A percentile compares a stretch with the other conserved stretches of the same genome.
Conservation (phyloP, 2,329 filamentous ascomycete genomes). For the Nemania sp. region DNA sequence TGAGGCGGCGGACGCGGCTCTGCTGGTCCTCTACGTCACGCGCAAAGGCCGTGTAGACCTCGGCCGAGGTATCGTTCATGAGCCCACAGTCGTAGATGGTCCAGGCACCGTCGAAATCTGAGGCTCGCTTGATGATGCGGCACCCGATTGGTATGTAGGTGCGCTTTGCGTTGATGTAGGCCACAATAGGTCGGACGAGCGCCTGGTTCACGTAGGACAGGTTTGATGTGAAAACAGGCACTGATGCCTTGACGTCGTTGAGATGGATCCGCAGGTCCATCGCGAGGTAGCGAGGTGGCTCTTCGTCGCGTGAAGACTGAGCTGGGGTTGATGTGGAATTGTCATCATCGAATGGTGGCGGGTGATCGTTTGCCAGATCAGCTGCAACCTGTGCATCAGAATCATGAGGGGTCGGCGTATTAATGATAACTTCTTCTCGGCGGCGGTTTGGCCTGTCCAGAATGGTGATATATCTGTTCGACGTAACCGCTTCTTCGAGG, state of each 20-base stretch:
- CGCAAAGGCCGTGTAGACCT: slow-evolving; percentile 94
- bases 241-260: slow-evolving; percentile 90
- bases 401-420: slow-evolving; percentile 27
- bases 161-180: slow-evolving; percentile 94
- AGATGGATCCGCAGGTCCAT: slow-evolving; percentile 95
- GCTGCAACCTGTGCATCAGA: slow-evolving; percentile 24
- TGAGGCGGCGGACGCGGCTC: slow-evolving; percentile 81
- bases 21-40: slow-evolving; percentile 89
- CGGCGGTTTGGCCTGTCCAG: slow-evolving; percentile 53
- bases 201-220: slow-evolving; percentile 96
- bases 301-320: slow-evolving; percentile 41
- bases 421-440: slow-evolving; percentile 32
- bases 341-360: slow-evolving; percentile 13
- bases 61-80: slow-evolving; percentile 90
- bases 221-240: slow-evolving; percentile 89
- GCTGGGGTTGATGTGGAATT: background rate
- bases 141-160: slow-evolving; percentile 96
- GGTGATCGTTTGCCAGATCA: slow-evolving; percentile 13
- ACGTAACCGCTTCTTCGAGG: slow-evolving; percentile 87
- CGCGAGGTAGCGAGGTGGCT: slow-evolving; percentile 79
- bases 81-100: slow-evolving; percentile 90
- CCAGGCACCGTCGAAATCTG: slow-evolving; percentile 95
- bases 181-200: slow-evolving; percentile 91
- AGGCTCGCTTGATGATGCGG: slow-evolving; percentile 84
- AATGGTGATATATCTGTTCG: slow-evolving; percentile 68